Base-by-base conservation (phyloP, 345 rosid genomes). In the Ceriops decandra region DNA sequence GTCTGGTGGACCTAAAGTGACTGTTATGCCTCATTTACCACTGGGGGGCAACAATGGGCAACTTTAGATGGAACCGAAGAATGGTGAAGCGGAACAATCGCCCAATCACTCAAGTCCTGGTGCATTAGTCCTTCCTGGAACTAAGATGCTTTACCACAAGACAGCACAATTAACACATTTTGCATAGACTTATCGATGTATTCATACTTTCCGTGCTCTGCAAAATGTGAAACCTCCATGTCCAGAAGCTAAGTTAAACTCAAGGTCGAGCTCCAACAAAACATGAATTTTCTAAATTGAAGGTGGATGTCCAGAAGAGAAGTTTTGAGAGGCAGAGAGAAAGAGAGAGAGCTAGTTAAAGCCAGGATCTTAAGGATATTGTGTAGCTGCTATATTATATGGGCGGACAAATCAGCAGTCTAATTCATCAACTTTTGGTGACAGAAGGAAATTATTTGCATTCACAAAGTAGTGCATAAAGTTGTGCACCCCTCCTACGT, bases 171-270 rank as follows among this genome's bases (percentile, higher is more conserved):
- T 59, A 69, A 33, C 42, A 38, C 58, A 6, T 22, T 52, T 10
- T 68, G 24, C 71, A 65, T 10, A 0, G 71, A 58, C 2, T 67
- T 56, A 27, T 20, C 28, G 20, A 53, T 31, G 61, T 47, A 33
- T 61, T 73, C 68, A 16, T 33, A 47, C 32, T 57, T 20, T 3
- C 0, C n/a, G 10, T 53, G 19, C 16, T 31, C 49, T 16, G 11
- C 53, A 62, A 13, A 38, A 26, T 26, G 20, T 2, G 61, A 38
- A 63, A 38, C 57, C 53, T 63, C 63, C 68, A 42, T 54, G 51
- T 63, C 22, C 56, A 6, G 30, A 21, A 42, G 46, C 63, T 32
- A 24, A 24, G 8, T 20, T 30, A 30, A 42, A 42, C 49, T 28
- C 16, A 28, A 0, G 19, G 22, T 35, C 3, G 61, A 66, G 30